A percentile compares a stretch with the other conserved stretches of the same genome.
These are phyloP conservation scores for Didymella pomorum DNA, from an alignment of 2,329 filamentous ascomycete species.

Conservation along the genomic window DNA sequence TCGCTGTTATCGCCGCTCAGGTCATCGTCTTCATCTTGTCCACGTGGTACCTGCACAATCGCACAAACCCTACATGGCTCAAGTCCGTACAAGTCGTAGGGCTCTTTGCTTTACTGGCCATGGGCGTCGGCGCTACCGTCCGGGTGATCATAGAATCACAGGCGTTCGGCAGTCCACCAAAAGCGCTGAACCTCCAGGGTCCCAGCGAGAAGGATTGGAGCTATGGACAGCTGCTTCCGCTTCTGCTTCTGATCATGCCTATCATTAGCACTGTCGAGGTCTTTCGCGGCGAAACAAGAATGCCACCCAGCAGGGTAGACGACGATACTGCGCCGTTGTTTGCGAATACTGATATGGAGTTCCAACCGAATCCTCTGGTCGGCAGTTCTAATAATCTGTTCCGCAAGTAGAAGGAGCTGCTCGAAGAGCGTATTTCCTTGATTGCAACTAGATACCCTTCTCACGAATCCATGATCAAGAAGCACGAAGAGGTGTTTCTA, in stretches of 20 bases:
- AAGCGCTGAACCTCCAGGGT: conserved; percentile 58
- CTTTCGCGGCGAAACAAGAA: conserved; percentile 59
- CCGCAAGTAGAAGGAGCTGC: conserved; percentile 17
- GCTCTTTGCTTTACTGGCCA: conserved; percentile 59
- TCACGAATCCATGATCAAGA: background rate
- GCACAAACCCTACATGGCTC: conserved; percentile 61
- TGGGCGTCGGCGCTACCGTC: conserved; percentile 66
- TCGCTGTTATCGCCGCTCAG: conserved; percentile 68
- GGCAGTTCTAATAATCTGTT: conserved; percentile 37
- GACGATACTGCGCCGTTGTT: conserved; percentile 51
- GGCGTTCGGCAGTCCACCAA: conserved; percentile 64
- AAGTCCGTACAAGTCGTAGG: conserved; percentile 63
- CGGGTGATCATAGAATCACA: conserved; percentile 66
- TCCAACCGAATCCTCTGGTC: conserved; percentile 59
- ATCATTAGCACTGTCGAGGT: conserved; percentile 69
- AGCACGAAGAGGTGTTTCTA: background rate
- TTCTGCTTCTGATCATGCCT: conserved; percentile 67
- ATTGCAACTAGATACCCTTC: background rate
- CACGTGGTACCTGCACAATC: conserved; percentile 71
- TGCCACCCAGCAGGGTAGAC: conserved; percentile 53
- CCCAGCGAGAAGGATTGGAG: conserved; percentile 66
- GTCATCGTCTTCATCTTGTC: conserved; percentile 65
- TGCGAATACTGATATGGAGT: conserved; percentile 54
- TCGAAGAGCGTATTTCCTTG: background rate
- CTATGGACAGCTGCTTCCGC: conserved; percentile 68